Conservation (phyloP, 2,329 filamentous ascomycete species). For the Exophiala viscosa region DNA sequence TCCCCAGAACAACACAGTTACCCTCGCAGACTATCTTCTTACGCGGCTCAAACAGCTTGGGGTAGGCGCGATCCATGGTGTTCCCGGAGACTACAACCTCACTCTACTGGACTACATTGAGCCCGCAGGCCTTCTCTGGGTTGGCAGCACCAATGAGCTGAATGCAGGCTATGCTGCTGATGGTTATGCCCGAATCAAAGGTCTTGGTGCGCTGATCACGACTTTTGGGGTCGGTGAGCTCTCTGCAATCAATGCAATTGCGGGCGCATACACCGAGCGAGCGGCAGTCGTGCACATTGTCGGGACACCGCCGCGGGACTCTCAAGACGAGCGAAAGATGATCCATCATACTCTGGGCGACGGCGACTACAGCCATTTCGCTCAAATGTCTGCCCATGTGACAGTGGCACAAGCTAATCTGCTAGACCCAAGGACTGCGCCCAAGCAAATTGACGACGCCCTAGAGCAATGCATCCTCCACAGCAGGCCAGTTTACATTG, state of each 20-base stretch:
- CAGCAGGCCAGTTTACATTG: conserved; percentile 55
- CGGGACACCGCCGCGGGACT: conserved; percentile 43
- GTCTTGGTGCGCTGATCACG: conserved; percentile 53
- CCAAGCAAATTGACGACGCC: conserved; percentile 51
- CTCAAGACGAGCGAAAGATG: conserved; percentile 18
- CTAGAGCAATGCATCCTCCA: conserved; percentile 51
- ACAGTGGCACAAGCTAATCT: conserved; percentile 51
- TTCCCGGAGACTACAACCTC: conserved; percentile 45
- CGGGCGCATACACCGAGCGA: conserved; percentile 56
- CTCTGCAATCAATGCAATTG: conserved; percentile 34
- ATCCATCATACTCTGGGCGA: conserved; percentile 41
- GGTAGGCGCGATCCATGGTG: conserved; percentile 49
- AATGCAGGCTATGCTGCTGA: conserved; percentile 69
- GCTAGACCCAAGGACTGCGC: conserved; percentile 43
- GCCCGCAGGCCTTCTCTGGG: conserved; percentile 37
- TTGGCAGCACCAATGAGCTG: conserved; percentile 60
- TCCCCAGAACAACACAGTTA: conserved; percentile 43
- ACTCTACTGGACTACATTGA: conserved; percentile 52
- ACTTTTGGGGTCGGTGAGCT: conserved; percentile 58
- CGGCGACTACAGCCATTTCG: conserved; percentile 51
- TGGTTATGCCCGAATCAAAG: conserved; percentile 70
- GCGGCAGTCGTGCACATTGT: conserved; percentile 60
- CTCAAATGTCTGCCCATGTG: conserved; percentile 48
- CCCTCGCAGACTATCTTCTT: conserved; percentile 50
- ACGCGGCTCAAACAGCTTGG: conserved; percentile 48